Evolutionary conservation across 176 grass and related monocot genomes (phyloP).

Genomic region (Triticum timopheevii): DNA sequence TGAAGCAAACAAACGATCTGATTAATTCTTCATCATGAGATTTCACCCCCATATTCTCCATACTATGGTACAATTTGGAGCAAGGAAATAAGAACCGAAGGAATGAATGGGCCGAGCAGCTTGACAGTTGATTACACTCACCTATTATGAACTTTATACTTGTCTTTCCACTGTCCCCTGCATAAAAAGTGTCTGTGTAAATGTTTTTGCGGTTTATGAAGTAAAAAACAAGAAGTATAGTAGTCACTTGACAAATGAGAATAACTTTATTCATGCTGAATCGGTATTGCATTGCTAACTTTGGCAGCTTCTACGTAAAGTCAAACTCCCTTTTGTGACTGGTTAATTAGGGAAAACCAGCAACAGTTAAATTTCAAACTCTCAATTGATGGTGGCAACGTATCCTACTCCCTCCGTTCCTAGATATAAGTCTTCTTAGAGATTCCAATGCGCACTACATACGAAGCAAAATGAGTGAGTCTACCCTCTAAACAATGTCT

Average conservation of each 20-base stretch:
- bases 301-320: background rate
- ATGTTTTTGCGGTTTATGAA: background rate
- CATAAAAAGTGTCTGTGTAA: constrained; percentile 34
- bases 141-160: background rate
- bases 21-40: too few relatives aligned
- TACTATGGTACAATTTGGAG: background rate
- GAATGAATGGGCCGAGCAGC: background rate
- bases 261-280: too few relatives aligned
- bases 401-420: background rate
- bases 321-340: background rate
- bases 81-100: background rate
- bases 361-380: background rate
- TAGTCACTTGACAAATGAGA: too few relatives aligned
- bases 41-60: too few relatives aligned
- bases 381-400: background rate
- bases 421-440: too few relatives aligned
- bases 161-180: background rate
- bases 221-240: background rate
- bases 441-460: too few relatives aligned
- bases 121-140: background rate
- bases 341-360: background rate
- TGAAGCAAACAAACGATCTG: too few relatives aligned
- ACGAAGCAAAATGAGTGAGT: too few relatives aligned
- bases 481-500: too few relatives aligned
- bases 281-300: background rate